These are phyloP conservation scores for Tulasnella sp. DNA, from an alignment of 768 basidiomycete species.

Conservation along the genomic window DNA sequence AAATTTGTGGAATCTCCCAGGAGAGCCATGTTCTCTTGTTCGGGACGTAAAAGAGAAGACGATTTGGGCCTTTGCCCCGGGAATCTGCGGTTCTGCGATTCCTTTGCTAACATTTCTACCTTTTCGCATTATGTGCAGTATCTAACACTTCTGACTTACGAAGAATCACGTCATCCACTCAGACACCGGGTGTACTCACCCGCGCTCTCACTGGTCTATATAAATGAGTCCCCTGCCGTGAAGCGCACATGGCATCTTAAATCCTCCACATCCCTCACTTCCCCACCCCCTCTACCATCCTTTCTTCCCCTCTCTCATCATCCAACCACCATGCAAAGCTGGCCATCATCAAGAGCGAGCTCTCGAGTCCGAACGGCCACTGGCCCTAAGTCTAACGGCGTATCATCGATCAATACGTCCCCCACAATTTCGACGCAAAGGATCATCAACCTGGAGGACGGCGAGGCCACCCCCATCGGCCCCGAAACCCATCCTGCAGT, in stretches of 20 bases:
- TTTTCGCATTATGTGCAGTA: background rate
- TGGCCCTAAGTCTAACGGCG: background rate
- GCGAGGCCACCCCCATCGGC: conserved; percentile 18
- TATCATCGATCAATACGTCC: background rate
- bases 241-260: conserved; percentile 2
- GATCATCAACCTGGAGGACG: background rate
- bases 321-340: conserved; percentile 22
- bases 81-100: conserved; percentile 31
- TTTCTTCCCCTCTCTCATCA: background rate
- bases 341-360: conserved; percentile 22
- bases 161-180: conserved; percentile 14
- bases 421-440: background rate
- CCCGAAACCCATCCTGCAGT: conserved; percentile 47
- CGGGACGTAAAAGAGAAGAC: conserved; percentile 44
- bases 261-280: background rate
- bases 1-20: background rate
- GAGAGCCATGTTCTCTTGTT: background rate
- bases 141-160: background rate
- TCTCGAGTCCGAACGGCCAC: conserved; percentile 15
- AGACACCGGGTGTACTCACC: background rate
- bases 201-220: background rate
- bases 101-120: background rate
- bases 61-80: conserved; percentile 22
- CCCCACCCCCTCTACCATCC: background rate
- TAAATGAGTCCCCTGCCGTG: conserved; percentile 5